These are phyloP conservation scores for Fusarium pilosicola DNA, from an alignment of 2,329 filamentous ascomycete species.

Conservation along the genomic window DNA sequence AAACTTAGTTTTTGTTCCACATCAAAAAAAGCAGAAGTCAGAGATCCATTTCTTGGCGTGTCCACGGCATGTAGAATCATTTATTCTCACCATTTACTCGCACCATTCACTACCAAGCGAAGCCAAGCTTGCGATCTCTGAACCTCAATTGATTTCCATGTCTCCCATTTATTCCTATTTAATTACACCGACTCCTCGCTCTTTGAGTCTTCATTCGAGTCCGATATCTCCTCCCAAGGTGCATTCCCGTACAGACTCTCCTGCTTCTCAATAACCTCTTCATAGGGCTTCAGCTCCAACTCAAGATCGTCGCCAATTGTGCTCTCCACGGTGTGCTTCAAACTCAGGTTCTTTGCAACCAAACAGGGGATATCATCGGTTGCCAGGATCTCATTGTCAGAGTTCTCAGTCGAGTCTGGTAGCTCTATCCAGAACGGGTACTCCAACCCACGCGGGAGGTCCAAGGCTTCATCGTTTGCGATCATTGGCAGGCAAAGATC, in stretches of 20 bases:
- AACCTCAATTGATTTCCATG: background rate
- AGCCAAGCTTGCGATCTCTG: background rate
- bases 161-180: background rate
- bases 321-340: too few relatives aligned
- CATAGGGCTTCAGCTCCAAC: background rate
- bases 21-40: background rate
- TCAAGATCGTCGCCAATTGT: too few relatives aligned
- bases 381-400: background rate
- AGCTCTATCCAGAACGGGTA: background rate
- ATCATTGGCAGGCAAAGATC: fast-evolving
- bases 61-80: background rate
- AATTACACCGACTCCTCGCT: background rate
- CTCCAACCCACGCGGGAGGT: fast-evolving
- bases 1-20: background rate
- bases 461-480: background rate
- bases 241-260: background rate
- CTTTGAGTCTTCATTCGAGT: background rate
- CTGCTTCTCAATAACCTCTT: background rate
- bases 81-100: background rate
- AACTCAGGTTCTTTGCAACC: too few relatives aligned
- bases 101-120: background rate
- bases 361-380: background rate
- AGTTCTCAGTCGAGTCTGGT: background rate
- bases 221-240: background rate
- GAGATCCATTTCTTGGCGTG: background rate